Conservation (phyloP, 257 asterid genomes). For the Petrea volubilis region DNA sequence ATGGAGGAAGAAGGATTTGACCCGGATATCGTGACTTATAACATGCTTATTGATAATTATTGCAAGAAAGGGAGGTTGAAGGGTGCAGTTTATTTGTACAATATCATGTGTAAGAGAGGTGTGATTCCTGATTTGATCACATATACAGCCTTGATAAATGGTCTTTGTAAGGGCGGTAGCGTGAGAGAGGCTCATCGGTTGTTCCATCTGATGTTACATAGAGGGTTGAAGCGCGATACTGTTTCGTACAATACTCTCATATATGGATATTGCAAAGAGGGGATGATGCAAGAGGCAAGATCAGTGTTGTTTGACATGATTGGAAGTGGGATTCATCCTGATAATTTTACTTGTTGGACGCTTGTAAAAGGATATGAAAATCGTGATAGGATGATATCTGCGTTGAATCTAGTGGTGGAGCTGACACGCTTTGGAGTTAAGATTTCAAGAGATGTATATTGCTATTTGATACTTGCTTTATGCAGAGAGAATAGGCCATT, state of each 20-base stretch:
- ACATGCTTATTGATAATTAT: slow-evolving; percentile 67
- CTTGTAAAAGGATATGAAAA: slow-evolving; percentile 73
- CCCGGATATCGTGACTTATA: slow-evolving; percentile 74
- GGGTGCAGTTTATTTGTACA: slow-evolving; percentile 73
- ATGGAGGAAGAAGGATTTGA: slow-evolving; percentile 89
- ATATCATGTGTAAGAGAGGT: slow-evolving; percentile 64
- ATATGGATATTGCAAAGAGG: slow-evolving; percentile 74
- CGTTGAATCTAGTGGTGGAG: slow-evolving; percentile 69
- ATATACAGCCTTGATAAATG: slow-evolving; percentile 68
- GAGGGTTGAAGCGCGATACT: slow-evolving; percentile 70
- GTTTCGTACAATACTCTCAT: slow-evolving; percentile 68
- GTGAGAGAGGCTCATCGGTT: slow-evolving; percentile 65
- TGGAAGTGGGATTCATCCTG: slow-evolving; percentile 56
- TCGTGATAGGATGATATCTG: slow-evolving; percentile 63
- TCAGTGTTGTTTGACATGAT: slow-evolving; percentile 70
- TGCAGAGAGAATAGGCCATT: slow-evolving; percentile 75
- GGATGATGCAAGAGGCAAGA: slow-evolving; percentile 78
- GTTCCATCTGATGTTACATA: slow-evolving; percentile 61
- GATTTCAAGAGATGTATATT: slow-evolving; percentile 57
- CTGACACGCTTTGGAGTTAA: slow-evolving; percentile 53
- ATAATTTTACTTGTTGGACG: slow-evolving; percentile 64
- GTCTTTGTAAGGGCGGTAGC: slow-evolving; percentile 67
- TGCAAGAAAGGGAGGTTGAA: slow-evolving; percentile 72
- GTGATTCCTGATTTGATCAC: slow-evolving; percentile 77
- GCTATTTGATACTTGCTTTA: slow-evolving; percentile 56